Conservation (phyloP, 2,329 filamentous ascomycete genomes). For the Aspergillus transmontanensis region DNA sequence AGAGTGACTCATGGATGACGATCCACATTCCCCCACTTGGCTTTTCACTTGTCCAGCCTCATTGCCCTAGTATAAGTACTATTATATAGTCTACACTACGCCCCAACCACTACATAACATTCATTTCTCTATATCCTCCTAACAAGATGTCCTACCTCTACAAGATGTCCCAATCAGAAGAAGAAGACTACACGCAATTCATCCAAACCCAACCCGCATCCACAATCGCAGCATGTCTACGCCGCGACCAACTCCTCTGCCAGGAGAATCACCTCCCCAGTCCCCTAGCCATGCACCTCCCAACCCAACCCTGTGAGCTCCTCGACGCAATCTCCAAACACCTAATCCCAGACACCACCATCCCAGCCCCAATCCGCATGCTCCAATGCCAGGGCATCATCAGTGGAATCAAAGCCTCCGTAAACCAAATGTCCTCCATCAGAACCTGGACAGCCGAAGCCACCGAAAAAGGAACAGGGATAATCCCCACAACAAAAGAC, state of each 20-base stretch:
- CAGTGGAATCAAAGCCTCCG: constrained; percentile 20
- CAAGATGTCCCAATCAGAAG: neutral
- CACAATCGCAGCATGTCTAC: constrained; percentile 21
- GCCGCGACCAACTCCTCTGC: constrained; percentile 33
- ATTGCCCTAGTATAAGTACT: no score
- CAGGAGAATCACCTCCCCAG: constrained; percentile 21
- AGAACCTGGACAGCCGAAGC: neutral
- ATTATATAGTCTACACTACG: no score
- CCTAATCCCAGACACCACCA: constrained; percentile 16
- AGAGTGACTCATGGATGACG: no score
- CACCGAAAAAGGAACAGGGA: neutral
- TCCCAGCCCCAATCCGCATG: constrained; percentile 11
- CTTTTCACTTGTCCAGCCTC: no score
- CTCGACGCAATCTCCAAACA: constrained; percentile 15
- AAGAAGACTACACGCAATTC: constrained; percentile 3
- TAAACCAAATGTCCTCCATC: constrained; percentile 14
- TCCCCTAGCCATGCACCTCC: constrained; percentile 21
- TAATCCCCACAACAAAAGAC: neutral
- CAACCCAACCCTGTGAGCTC: constrained; percentile 10
- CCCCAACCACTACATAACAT: no score
- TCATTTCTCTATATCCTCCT: neutral
- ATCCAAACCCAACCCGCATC: constrained; percentile 17
- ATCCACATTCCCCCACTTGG: no score
- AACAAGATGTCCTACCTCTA: neutral
- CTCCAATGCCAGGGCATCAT: constrained; percentile 22